Base-by-base conservation (phyloP, 805 yeast genomes). In the Candida qinlingensis region DNA sequence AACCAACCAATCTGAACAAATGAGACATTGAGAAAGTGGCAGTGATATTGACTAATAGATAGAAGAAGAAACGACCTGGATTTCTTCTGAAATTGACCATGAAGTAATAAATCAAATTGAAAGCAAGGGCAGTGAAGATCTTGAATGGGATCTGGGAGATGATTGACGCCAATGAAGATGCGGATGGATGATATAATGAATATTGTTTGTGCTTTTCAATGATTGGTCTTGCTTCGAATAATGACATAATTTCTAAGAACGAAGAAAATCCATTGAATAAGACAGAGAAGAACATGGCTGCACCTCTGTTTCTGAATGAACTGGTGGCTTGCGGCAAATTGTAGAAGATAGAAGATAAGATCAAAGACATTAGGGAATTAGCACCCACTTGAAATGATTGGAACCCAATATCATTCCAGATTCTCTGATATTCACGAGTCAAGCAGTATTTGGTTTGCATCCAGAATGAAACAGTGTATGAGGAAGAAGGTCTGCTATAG, bases 141-240 rank as follows among this genome's bases (percentile, higher is more conserved):
- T 85, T 85, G 46, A 79, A 70, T 4, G 92, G 91, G 50, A 86
- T 62, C 45, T 80, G 83, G 3, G 87, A 74, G 3, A 83, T 48
- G 41, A 81, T 70, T 6, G 79, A 70, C 0, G 88, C 83, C 5
- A 86, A 55, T 1, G 88, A 85, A 59, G 85, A 91, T 3, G 87
- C 81, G 10, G 88, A 74, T 3, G 91, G 90, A 50, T 81, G 80
- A 62, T 83, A 87, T 50, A 86, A 74, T 0, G 88, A 81, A 55
- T 82, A 87, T 43, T 76, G 74, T 58, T 81, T 81, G 62, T 87
- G 95, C 59, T 86, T 85, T 57, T 76, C 77, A 31, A 83, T 74
- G 54, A 87, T 79, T 43, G 82, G 76, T 40, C 67, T 65, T 13
- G 83, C 76, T 61, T 80, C 85, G 60, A 69, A 81, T 33, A 79